Evolutionary conservation across 345 rosid genomes (phyloP).

Genomic region (Ailanthus altissimus): DNA sequence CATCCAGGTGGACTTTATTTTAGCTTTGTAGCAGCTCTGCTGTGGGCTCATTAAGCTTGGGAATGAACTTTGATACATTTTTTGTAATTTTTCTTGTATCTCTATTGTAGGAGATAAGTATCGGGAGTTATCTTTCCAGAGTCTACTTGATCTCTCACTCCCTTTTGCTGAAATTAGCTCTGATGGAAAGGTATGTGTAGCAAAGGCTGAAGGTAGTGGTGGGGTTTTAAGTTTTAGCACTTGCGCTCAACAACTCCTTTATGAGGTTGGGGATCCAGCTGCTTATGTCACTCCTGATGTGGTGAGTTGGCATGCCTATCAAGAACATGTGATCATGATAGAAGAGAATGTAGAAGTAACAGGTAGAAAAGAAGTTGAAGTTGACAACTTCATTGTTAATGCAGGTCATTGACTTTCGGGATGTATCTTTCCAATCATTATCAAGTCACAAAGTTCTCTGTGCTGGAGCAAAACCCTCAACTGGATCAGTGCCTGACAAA

Average conservation of each 20-base stretch:
- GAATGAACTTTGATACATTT: not conserved
- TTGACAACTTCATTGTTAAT: conserved; percentile 25
- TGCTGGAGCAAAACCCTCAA: conserved; percentile 69
- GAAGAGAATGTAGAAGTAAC: not conserved
- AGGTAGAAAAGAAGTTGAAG: not conserved
- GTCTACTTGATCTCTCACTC: conserved; percentile 76
- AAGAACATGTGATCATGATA: conserved; percentile 9
- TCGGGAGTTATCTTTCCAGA: conserved; percentile 55
- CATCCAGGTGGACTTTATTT: conserved; percentile 70
- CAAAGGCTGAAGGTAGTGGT: conserved; percentile 74
- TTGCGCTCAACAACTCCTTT: conserved; percentile 89
- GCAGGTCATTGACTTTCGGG: conserved; percentile 70
- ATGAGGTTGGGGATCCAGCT: conserved; percentile 84
- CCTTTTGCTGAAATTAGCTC: conserved; percentile 76
- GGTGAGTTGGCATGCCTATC: conserved; percentile 44
- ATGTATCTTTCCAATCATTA: conserved; percentile 68
- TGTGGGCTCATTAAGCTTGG: conserved; percentile 5
- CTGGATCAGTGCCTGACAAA: conserved; percentile 53
- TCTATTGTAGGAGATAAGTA: conserved; percentile 59
- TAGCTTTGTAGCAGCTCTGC: not conserved
- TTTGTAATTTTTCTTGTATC: conserved; percentile 23
- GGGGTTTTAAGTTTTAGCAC: conserved; percentile 72
- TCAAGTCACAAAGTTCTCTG: conserved; percentile 67
- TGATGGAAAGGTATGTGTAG: conserved; percentile 61
- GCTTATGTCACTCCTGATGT: conserved; percentile 94